A percentile compares a stretch with the other conserved stretches of the same genome.
These are phyloP conservation scores for Cupressus sempervirens DNA, from an alignment of 75 land plant species.

Conservation along the genomic window DNA sequence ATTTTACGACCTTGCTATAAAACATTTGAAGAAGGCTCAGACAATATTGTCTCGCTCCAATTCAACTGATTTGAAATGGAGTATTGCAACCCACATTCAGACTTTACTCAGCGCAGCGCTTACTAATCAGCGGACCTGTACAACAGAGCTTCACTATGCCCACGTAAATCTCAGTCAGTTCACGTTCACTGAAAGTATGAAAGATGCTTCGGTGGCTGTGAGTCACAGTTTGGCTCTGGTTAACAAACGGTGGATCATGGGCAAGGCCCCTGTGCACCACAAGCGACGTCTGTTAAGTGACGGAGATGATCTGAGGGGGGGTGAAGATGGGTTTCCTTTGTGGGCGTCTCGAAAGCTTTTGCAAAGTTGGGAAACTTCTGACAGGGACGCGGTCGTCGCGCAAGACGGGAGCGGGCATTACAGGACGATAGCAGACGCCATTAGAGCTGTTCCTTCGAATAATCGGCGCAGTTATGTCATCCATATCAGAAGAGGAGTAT, in stretches of 20 bases:
- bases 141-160: conserved; percentile 23
- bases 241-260: conserved; percentile 25
- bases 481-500: conserved; percentile 36
- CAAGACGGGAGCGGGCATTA: conserved; percentile 49
- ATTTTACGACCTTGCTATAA: neutral
- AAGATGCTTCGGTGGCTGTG: conserved; percentile 17
- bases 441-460: conserved; percentile 26
- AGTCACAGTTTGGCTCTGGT: conserved; percentile 40
- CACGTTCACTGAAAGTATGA: neutral
- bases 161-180: neutral
- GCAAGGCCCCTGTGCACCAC: neutral
- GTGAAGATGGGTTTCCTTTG: conserved; percentile 7
- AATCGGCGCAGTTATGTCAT: conserved; percentile 30
- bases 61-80: neutral
- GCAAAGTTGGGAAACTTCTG: neutral
- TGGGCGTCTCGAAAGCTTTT: conserved; percentile 17
- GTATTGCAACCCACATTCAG: conserved; percentile 17
- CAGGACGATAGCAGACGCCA: conserved; percentile 32
- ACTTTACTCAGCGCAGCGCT: conserved; percentile 52
- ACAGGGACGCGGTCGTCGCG: conserved; percentile 32
- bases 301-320: neutral
- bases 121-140: conserved; percentile 49
- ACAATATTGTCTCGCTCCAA: neutral
- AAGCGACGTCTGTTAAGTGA: neutral
- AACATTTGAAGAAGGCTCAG: neutral